These are phyloP conservation scores for Biscogniauxia marginata DNA, from an alignment of 2,329 filamentous ascomycete genomes.

Conservation along the genomic window DNA sequence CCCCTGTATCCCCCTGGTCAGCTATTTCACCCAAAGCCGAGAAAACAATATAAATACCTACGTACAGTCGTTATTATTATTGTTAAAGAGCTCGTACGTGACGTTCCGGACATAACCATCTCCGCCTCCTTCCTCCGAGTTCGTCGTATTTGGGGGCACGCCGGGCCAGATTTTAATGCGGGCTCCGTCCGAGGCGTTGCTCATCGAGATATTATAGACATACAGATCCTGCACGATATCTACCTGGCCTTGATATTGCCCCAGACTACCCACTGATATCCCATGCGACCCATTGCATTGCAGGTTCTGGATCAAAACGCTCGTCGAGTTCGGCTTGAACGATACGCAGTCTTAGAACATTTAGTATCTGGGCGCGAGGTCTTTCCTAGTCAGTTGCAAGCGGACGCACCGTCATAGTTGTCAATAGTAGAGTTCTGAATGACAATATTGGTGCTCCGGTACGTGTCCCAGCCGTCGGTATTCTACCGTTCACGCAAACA, in stretches of 20 bases:
- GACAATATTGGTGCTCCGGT: constrained; percentile 57
- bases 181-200: constrained; percentile 54
- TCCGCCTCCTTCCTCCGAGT: constrained; percentile 59
- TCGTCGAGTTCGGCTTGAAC: constrained; percentile 62
- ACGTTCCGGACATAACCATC: constrained; percentile 59
- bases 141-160: constrained; percentile 40
- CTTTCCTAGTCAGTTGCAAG: no score
- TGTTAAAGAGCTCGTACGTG: constrained; percentile 56
- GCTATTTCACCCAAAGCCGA: no score
- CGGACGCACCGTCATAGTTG: constrained; percentile 56
- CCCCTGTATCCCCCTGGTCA: no score
- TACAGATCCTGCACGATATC: constrained; percentile 61
- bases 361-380: not conserved
- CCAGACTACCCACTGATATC: constrained; percentile 59
- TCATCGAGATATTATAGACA: constrained; percentile 48
- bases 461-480: constrained; percentile 62
- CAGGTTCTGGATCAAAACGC: constrained; percentile 58
- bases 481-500: constrained; percentile 45
- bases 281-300: constrained; percentile 62
- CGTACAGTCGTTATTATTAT: constrained; percentile 57
- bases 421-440: constrained; percentile 64
- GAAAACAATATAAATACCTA: no score
- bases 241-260: constrained; percentile 55
- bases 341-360: constrained; percentile 52
- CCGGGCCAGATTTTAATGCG: constrained; percentile 64